Conservation (phyloP, 305 asterid genomes). For the Plantago coronopus region DNA sequence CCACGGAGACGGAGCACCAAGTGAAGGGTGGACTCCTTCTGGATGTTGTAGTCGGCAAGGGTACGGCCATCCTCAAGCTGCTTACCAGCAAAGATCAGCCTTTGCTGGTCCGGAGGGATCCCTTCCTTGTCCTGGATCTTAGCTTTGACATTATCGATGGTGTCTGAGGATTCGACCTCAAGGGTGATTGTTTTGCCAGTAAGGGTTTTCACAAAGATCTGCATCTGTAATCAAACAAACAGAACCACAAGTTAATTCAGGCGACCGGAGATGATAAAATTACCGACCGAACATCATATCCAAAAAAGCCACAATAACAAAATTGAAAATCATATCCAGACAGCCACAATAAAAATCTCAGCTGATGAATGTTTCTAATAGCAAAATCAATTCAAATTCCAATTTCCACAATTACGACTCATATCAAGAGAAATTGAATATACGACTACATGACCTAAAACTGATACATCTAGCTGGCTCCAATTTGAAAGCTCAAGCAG, state of each 20-base stretch:
- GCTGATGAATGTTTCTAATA: no score
- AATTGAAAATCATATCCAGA: no score
- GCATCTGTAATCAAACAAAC: conserved; percentile 5
- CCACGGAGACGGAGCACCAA: conserved; percentile 43
- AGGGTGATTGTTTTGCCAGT: conserved; percentile 47
- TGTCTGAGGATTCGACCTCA: conserved; percentile 39
- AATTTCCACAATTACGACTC: no score
- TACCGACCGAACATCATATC: background rate
- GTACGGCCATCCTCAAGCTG: conserved; percentile 49
- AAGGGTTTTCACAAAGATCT: conserved; percentile 21
- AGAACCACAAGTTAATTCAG: background rate
- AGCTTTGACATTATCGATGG: no score
- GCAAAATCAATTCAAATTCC: no score
- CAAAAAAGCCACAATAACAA: background rate
- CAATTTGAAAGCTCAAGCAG: no score
- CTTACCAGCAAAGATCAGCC: conserved; percentile 42
- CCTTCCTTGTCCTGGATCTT: conserved; percentile 47
- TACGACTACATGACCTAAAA: no score
- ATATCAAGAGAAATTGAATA: no score
- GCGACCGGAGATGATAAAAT: background rate
- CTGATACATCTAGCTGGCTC: no score
- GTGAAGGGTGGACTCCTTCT: conserved; percentile 41
- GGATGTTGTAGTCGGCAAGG: conserved; percentile 46
- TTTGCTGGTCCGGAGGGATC: conserved; percentile 45
- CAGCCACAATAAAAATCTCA: no score